Percentiles rank a stretch among this genome's conserved stretches.
phyloP scores from a whole-genome alignment of 78 protist species.

The Emiliania huxleyi region DNA sequence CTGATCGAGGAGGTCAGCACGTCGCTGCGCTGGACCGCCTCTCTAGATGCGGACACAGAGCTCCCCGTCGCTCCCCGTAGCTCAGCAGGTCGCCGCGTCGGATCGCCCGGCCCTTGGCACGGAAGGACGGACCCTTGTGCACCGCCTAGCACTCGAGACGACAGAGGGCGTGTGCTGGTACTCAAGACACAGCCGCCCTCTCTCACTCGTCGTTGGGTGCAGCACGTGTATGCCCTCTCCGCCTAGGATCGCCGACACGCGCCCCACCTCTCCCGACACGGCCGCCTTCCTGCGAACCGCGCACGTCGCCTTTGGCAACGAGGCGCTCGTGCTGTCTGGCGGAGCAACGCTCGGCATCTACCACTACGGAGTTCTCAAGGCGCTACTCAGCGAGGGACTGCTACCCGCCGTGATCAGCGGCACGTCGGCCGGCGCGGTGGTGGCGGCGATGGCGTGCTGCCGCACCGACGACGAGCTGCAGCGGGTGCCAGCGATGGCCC shows the following conservation, averaged over 20 bases:
- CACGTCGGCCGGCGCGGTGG: constrained; percentile 54
- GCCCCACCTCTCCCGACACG: too few relatives aligned
- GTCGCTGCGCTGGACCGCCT: too few relatives aligned
- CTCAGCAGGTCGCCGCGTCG: too few relatives aligned
- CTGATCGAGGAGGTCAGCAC: not conserved
- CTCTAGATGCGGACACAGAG: not conserved
- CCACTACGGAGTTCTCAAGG: constrained; percentile 39
- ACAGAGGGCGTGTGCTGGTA: not conserved
- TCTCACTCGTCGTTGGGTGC: too few relatives aligned
- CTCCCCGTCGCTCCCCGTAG: too few relatives aligned
- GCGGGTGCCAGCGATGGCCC: too few relatives aligned
- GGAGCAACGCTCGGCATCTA: constrained; percentile 44
- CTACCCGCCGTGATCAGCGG: constrained; percentile 58
- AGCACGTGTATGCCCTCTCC: too few relatives aligned
- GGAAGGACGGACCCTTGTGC: too few relatives aligned
- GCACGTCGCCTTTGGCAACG: constrained; percentile 10
- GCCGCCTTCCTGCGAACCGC: not conserved
- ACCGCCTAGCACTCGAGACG: too few relatives aligned
- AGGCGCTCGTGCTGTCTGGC: constrained; percentile 44
- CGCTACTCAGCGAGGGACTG: not conserved
- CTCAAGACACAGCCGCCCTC: too few relatives aligned
- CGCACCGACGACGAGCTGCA: constrained; percentile 33
- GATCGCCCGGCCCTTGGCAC: too few relatives aligned
- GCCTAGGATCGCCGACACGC: too few relatives aligned
- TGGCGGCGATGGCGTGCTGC: constrained; percentile 53